Conservation (phyloP, 257 asterid species). For the Petunia axillaris region DNA sequence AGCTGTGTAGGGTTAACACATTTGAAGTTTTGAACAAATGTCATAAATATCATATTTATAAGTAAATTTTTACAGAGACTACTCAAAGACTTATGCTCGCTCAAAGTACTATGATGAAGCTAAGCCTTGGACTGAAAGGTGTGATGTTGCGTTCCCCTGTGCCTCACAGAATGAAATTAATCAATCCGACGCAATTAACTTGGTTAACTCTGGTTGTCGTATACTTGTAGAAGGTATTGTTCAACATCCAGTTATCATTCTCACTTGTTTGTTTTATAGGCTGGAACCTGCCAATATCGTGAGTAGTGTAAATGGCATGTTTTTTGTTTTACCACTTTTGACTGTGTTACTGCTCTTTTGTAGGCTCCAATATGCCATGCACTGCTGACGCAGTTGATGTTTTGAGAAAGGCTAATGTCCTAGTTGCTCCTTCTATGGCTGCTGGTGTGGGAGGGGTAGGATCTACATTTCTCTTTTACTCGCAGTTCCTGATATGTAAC, state of each 20-base stretch:
- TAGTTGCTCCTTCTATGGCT: constrained; percentile 94
- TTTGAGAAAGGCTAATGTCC: constrained; percentile 78
- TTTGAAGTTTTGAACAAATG: constrained; percentile 24
- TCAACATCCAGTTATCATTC: constrained; percentile 4
- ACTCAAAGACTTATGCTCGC: constrained; percentile 95
- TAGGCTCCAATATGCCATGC: constrained; percentile 98
- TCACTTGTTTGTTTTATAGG: constrained; percentile 17
- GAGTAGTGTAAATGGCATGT: not conserved
- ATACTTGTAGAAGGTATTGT: constrained; percentile 87
- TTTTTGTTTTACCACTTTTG: constrained; percentile 22
- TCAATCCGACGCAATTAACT: constrained; percentile 84
- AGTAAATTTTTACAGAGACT: constrained; percentile 67
- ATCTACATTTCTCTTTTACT: constrained; percentile 21
- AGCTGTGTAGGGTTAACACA: not conserved
- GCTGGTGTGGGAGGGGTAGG: constrained; percentile 99
- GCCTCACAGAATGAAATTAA: constrained; percentile 94
- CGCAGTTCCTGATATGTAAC: constrained; percentile 17
- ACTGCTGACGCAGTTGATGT: constrained; percentile 92
- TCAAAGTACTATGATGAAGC: constrained; percentile 90
- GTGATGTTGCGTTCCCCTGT: constrained; percentile 95
- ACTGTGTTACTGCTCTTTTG: constrained; percentile 28
- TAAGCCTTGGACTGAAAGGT: constrained; percentile 97
- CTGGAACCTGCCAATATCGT: constrained; percentile 8
- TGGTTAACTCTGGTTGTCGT: constrained; percentile 88
- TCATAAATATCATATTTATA: constrained; percentile 36